phyloP scores from a whole-genome alignment of 2,329 filamentous ascomycete genomes.

The Alternaria gansuensis region DNA sequence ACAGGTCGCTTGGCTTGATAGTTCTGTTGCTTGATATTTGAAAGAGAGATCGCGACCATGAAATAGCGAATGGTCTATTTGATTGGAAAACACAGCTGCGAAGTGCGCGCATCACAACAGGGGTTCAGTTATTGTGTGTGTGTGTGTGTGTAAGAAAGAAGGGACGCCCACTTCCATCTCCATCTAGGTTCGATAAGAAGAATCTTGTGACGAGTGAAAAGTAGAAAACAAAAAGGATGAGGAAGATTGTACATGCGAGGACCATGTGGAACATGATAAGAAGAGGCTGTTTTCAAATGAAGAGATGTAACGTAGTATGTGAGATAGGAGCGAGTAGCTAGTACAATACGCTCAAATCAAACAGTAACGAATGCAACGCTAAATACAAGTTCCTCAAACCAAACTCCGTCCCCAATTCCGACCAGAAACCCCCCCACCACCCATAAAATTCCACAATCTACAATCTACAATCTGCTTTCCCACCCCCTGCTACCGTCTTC shows the following conservation, averaged over 20 bases:
- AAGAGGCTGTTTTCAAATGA: neutral
- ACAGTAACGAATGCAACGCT: constrained; percentile 11
- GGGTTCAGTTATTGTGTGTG: too few relatives aligned
- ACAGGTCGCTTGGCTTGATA: too few relatives aligned
- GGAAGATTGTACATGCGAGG: neutral
- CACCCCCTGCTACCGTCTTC: constrained; percentile 67
- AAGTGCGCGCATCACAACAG: too few relatives aligned
- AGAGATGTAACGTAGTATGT: neutral
- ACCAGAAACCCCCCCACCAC: neutral
- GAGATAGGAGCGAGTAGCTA: neutral
- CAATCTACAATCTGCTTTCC: constrained; percentile 76
- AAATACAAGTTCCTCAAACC: constrained; percentile 5
- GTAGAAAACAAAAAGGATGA: too few relatives aligned
- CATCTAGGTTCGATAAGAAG: too few relatives aligned
- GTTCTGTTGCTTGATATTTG: too few relatives aligned
- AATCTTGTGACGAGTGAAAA: too few relatives aligned
- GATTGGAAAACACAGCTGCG: too few relatives aligned
- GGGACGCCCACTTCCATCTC: too few relatives aligned
- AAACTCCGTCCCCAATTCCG: neutral
- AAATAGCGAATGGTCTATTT: too few relatives aligned
- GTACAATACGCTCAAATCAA: neutral
- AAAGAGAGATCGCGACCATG: too few relatives aligned
- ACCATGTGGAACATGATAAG: neutral
- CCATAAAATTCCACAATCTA: neutral
- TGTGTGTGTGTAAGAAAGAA: too few relatives aligned